Evolutionary conservation across 2,329 filamentous ascomycete genomes (phyloP).

Genomic region (Aspergillus brasiliensis): DNA sequence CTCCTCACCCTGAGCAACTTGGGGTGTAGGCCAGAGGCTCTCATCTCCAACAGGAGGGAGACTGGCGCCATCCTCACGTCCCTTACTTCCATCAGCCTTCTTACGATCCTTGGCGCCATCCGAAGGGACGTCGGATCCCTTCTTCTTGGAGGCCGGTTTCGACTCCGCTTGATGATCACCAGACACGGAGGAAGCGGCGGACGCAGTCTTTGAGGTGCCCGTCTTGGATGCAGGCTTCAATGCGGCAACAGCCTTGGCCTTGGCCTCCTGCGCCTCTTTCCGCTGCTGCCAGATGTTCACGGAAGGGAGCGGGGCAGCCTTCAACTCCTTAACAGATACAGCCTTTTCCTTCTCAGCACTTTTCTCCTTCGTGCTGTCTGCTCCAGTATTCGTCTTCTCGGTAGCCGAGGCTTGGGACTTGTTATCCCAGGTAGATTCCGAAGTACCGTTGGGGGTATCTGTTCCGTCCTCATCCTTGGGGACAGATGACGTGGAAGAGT

Average conservation of each 20-base stretch:
- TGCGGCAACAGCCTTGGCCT: constrained; percentile 44
- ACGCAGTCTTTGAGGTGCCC: constrained; percentile 28
- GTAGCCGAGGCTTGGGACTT: constrained; percentile 65
- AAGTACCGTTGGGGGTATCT: constrained; percentile 63
- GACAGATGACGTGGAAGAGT: constrained; percentile 55
- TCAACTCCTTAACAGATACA: constrained; percentile 63
- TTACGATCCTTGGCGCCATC: constrained; percentile 38
- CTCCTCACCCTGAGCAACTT: constrained; percentile 73
- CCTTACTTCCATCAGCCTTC: constrained; percentile 46
- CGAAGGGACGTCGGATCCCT: constrained; percentile 33
- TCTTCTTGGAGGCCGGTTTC: constrained; percentile 45
- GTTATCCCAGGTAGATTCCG: constrained; percentile 68
- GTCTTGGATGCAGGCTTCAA: constrained; percentile 29
- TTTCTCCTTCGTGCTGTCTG: constrained; percentile 54
- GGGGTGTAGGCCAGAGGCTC: constrained; percentile 85
- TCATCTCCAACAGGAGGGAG: constrained; percentile 75
- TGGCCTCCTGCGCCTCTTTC: constrained; percentile 64
- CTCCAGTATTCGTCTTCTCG: constrained; percentile 53
- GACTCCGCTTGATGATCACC: constrained; percentile 44
- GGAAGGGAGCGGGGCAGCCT: constrained; percentile 77
- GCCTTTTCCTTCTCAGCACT: constrained; percentile 64
- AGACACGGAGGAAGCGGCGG: constrained; percentile 30
- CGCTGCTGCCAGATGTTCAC: constrained; percentile 90
- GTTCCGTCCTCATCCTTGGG: constrained; percentile 63
- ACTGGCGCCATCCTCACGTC: constrained; percentile 40